Evolutionary conservation across 2,329 filamentous ascomycete genomes (phyloP).

Genomic region (Fusarium siculi): DNA sequence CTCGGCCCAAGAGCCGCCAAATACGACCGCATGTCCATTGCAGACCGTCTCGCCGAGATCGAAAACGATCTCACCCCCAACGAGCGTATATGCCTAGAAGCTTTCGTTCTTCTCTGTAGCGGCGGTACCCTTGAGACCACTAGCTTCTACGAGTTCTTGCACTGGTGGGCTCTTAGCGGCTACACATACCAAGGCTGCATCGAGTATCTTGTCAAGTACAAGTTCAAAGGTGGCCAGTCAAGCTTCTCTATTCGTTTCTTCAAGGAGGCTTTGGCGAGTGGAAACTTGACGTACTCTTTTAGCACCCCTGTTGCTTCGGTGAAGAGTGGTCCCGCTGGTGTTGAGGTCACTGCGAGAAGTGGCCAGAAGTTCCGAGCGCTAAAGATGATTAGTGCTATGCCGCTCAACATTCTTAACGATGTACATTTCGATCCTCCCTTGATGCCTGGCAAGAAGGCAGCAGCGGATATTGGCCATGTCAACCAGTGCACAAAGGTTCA

Average conservation of each 20-base stretch:
- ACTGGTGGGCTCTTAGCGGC: slow-evolving; percentile 58
- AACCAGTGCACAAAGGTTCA: slow-evolving; percentile 60
- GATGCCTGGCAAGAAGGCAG: slow-evolving; percentile 47
- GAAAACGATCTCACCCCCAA: slow-evolving; percentile 50
- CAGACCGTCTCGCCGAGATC: slow-evolving; percentile 56
- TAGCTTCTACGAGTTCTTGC: slow-evolving; percentile 59
- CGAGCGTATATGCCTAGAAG: slow-evolving; percentile 54
- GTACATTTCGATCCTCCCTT: slow-evolving; percentile 56
- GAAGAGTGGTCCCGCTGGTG: slow-evolving; percentile 40
- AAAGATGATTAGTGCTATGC: slow-evolving; percentile 55
- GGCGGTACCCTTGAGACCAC: slow-evolving; percentile 55
- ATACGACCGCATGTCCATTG: slow-evolving; percentile 54
- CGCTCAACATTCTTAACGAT: slow-evolving; percentile 55
- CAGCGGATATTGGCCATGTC: slow-evolving; percentile 54
- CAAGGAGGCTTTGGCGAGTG: slow-evolving; percentile 52
- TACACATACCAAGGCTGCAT: slow-evolving; percentile 54
- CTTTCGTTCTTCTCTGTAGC: slow-evolving; percentile 55
- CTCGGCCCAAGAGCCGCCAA: slow-evolving; percentile 47
- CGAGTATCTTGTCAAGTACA: slow-evolving; percentile 54
- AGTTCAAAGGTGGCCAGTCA: slow-evolving; percentile 56
- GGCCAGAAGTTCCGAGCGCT: slow-evolving; percentile 45
- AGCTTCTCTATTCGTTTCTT: slow-evolving; percentile 59
- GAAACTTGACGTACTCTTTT: slow-evolving; percentile 55
- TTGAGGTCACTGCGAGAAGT: slow-evolving; percentile 49
- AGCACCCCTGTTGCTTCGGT: slow-evolving; percentile 51